These are phyloP conservation scores for Bimuria novae-zelandiae DNA, from an alignment of 2,329 filamentous ascomycete species.

Conservation along the genomic window DNA sequence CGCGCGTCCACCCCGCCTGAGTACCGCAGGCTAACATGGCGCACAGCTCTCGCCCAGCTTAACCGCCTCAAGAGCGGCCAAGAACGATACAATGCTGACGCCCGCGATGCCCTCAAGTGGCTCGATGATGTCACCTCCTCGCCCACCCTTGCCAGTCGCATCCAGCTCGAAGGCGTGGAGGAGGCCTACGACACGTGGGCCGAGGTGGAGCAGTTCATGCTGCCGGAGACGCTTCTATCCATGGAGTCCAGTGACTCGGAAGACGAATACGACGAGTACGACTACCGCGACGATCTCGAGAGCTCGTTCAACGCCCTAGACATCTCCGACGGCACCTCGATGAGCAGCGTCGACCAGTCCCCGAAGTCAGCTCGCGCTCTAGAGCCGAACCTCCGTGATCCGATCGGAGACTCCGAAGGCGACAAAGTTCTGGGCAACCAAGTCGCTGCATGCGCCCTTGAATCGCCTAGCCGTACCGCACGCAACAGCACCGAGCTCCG, in stretches of 20 bases:
- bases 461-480: slow-evolving; percentile 34
- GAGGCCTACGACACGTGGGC: slow-evolving; percentile 55
- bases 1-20: slow-evolving; percentile 2
- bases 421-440: slow-evolving; percentile 32
- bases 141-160: slow-evolving; percentile 43
- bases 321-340: slow-evolving; percentile 45
- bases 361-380: slow-evolving; percentile 48
- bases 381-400: slow-evolving; percentile 42
- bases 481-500: slow-evolving; percentile 35
- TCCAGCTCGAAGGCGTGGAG: slow-evolving; percentile 54
- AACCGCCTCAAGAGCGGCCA: slow-evolving; percentile 49
- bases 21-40: slow-evolving; percentile 24
- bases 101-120: slow-evolving; percentile 56
- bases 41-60: slow-evolving; percentile 52
- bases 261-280: slow-evolving; percentile 39
- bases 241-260: slow-evolving; percentile 50
- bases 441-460: slow-evolving; percentile 9
- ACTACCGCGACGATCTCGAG: slow-evolving; percentile 44
- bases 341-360: slow-evolving; percentile 47
- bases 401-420: slow-evolving; percentile 27
- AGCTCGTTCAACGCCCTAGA: slow-evolving; percentile 45
- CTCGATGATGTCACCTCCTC: slow-evolving; percentile 57
- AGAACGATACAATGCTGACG: slow-evolving; percentile 51
- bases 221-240: slow-evolving; percentile 55
- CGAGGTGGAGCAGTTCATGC: slow-evolving; percentile 55